A percentile compares a stretch with the other conserved stretches of the same genome.
Evolutionary conservation across 148 eudicot species (phyloP).

Genomic region (Fagopyrum tataricum): DNA sequence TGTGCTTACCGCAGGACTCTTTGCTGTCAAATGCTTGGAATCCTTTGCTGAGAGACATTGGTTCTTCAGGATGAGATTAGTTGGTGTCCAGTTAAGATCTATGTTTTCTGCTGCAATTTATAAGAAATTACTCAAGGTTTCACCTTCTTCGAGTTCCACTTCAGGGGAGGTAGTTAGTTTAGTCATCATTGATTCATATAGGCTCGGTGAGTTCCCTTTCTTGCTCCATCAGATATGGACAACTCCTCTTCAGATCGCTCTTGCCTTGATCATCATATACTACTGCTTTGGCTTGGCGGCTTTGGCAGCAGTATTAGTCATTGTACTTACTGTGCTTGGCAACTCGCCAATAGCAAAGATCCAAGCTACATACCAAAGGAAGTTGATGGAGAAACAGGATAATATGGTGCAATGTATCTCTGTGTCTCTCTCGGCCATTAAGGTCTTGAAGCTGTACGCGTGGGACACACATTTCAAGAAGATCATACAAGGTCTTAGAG

Average conservation of each 20-base stretch:
- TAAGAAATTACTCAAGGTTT: slow-evolving; percentile 42
- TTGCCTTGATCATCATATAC: slow-evolving; percentile 25
- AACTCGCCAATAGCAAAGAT: slow-evolving; percentile 44
- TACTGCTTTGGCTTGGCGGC: slow-evolving; percentile 14
- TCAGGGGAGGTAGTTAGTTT: slow-evolving; percentile 52
- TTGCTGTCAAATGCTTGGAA: slow-evolving; percentile 37
- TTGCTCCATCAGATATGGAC: slow-evolving; percentile 63
- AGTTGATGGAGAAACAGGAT: slow-evolving; percentile 51
- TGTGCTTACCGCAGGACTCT: slow-evolving; percentile 24
- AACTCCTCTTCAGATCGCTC: slow-evolving; percentile 34
- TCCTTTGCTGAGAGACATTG: slow-evolving; percentile 53
- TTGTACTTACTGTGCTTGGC: slow-evolving; percentile 40
- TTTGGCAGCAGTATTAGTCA: slow-evolving; percentile 17
- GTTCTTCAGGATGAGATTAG: slow-evolving; percentile 38
- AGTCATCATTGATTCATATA: slow-evolving; percentile 47
- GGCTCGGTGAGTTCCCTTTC: slow-evolving; percentile 50
- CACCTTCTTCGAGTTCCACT: slow-evolving; percentile 30
- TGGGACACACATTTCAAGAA: slow-evolving; percentile 35
- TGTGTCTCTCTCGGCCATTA: slow-evolving; percentile 54
- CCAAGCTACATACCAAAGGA: slow-evolving; percentile 42
- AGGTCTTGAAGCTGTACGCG: slow-evolving; percentile 37
- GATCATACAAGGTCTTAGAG: slow-evolving; percentile 19
- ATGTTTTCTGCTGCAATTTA: slow-evolving; percentile 45
- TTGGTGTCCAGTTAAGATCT: slow-evolving; percentile 50
- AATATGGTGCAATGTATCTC: slow-evolving; percentile 32